Percentiles rank a stretch among this genome's conserved stretches.
Conservation (phyloP, 371 early-diverging fungal species). For the Mucor saturninus region DNA sequence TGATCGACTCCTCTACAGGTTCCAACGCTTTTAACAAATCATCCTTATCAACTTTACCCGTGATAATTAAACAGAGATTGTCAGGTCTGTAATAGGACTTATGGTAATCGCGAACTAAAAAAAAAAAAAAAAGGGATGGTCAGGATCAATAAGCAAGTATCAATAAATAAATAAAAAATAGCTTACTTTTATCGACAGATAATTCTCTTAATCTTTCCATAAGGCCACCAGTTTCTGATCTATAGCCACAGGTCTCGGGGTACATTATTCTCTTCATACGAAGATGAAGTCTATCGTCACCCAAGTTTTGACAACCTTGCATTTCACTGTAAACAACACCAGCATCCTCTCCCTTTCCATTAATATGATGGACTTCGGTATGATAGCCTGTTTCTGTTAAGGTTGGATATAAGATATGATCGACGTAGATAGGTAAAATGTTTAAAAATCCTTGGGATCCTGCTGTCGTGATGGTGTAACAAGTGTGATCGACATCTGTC, state of each 20-base stretch:
- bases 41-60: slow-evolving; percentile 59
- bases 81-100: slow-evolving; percentile 72
- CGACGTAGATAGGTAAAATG: slow-evolving; percentile 62
- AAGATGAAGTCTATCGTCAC: slow-evolving; percentile 50
- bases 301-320: slow-evolving; percentile 58
- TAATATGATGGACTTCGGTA: slow-evolving; percentile 69
- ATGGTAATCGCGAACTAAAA: slow-evolving; percentile 62
- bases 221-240: slow-evolving; percentile 71
- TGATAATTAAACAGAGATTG: slow-evolving; percentile 69
- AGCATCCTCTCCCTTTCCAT: slow-evolving; percentile 60
- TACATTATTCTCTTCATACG: slow-evolving; percentile 65
- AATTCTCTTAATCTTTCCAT: slow-evolving; percentile 71
- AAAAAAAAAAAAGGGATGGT: neutral
- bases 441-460: slow-evolving; percentile 72
- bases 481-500: slow-evolving; percentile 67
- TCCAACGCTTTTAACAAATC: slow-evolving; percentile 57
- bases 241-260: slow-evolving; percentile 68
- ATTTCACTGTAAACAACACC: slow-evolving; percentile 64
- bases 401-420: slow-evolving; percentile 73
- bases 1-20: slow-evolving; percentile 63
- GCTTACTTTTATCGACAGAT: slow-evolving; percentile 65
- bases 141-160: too few species aligned
- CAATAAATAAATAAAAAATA: slow-evolving; percentile 1
- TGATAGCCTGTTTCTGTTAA: slow-evolving; percentile 68
- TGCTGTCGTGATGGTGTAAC: slow-evolving; percentile 70